Percentiles rank a stretch among this genome's conserved stretches.
These are phyloP conservation scores for Verticillium nonalfalfae DNA, from an alignment of 2,329 filamentous ascomycete species.

Conservation along the genomic window DNA sequence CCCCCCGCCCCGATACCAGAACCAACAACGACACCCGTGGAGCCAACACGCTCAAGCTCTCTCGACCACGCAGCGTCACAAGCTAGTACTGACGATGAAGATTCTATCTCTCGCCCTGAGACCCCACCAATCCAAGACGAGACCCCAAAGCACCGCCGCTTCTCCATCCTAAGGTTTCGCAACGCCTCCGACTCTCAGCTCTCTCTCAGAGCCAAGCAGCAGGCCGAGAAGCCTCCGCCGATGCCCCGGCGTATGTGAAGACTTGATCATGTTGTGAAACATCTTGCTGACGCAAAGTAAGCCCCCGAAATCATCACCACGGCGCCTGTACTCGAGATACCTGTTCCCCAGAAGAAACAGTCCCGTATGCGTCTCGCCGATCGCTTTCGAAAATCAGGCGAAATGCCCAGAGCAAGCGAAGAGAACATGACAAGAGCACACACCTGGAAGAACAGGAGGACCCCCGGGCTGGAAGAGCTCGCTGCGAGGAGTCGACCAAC, in stretches of 20 bases:
- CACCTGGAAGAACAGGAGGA: conserved; percentile 31
- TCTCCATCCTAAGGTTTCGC: conserved; percentile 73
- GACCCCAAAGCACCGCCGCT: conserved; percentile 50
- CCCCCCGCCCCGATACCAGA: neutral
- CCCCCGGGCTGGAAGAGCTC: conserved; percentile 17
- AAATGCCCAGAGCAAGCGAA: conserved; percentile 29
- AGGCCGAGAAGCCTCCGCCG: conserved; percentile 50
- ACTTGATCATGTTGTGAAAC: too few species aligned
- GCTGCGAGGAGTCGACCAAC: conserved; percentile 21
- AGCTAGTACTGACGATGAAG: conserved; percentile 5
- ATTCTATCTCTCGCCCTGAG: conserved; percentile 28
- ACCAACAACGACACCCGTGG: neutral
- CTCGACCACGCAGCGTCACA: conserved; percentile 2
- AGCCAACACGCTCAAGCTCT: conserved; percentile 2
- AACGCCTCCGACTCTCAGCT: conserved; percentile 92
- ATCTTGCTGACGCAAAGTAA: conserved; percentile 18
- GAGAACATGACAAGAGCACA: conserved; percentile 10
- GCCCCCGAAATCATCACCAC: conserved; percentile 82
- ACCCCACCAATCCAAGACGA: conserved; percentile 50
- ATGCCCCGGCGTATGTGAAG: conserved; percentile 48
- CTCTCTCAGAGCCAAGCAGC: conserved; percentile 66
- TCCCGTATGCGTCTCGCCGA: conserved; percentile 48
- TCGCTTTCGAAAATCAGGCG: conserved; percentile 46
- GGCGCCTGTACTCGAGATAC: conserved; percentile 67
- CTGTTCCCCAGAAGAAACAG: conserved; percentile 45